Percentiles rank a stretch among this genome's conserved stretches.
Conservation (phyloP, 2,329 filamentous ascomycete species). For the Trichocomaceae sp. region DNA sequence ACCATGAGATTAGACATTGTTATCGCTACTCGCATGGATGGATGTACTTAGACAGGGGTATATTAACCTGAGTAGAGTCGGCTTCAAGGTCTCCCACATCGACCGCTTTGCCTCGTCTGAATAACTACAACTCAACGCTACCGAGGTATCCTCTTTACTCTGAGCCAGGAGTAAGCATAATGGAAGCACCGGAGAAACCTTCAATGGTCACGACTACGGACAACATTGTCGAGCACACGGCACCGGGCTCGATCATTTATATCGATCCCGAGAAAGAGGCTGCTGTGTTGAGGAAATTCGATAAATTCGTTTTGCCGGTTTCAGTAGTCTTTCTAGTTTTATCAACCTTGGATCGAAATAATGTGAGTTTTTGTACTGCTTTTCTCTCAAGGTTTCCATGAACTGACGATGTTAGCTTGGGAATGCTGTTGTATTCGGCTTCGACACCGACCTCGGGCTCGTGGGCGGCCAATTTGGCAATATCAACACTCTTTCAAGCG, state of each 20-base stretch:
- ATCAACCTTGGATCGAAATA: conserved; percentile 7
- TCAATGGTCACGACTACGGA: too few relatives aligned
- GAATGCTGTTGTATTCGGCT: conserved; percentile 19
- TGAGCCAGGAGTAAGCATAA: too few relatives aligned
- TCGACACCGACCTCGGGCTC: conserved; percentile 47
- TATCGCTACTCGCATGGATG: too few relatives aligned
- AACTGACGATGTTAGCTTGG: neutral
- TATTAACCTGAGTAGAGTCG: too few relatives aligned
- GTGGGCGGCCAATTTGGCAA: conserved; percentile 56
- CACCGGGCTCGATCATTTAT: neutral
- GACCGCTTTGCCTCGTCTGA: too few relatives aligned
- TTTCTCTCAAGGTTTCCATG: too few relatives aligned
- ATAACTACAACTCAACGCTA: too few relatives aligned
- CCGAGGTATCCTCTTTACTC: too few relatives aligned
- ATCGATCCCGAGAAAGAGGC: conserved; percentile 1
- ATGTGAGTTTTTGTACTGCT: neutral
- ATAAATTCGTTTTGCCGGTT: conserved; percentile 4
- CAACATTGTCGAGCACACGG: neutral
- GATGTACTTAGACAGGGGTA: too few relatives aligned
- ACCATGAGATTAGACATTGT: too few relatives aligned
- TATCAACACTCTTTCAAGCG: conserved; percentile 60
- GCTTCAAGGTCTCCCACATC: too few relatives aligned
- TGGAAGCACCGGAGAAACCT: too few relatives aligned
- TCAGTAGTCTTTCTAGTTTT: conserved; percentile 3
- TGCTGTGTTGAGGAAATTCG: conserved; percentile 4